Evolutionary conservation across 1,139 yeast species (phyloP).

Genomic region (Hemisphaericaspora lyxosophila): DNA sequence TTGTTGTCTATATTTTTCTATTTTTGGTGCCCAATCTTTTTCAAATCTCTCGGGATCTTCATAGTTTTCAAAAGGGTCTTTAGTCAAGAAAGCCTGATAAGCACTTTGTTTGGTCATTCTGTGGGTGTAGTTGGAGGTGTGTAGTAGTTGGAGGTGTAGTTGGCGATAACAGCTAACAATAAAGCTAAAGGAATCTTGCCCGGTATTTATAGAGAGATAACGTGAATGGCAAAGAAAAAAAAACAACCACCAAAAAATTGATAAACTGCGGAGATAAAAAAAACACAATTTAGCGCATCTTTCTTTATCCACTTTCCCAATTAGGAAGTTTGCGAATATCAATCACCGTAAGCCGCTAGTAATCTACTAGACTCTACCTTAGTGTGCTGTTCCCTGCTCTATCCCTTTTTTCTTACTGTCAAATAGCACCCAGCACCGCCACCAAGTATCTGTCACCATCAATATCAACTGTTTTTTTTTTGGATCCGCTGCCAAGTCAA

Average conservation of each 20-base stretch:
- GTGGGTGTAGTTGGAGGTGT: not conserved
- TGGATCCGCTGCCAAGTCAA: too few species aligned
- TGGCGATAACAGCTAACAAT: not conserved
- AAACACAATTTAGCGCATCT: not conserved
- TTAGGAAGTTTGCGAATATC: not conserved
- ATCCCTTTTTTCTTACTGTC: too few species aligned
- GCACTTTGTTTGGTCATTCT: slow-evolving; percentile 11
- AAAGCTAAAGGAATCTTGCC: not conserved
- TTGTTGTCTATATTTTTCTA: slow-evolving; percentile 47
- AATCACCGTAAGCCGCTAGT: too few species aligned
- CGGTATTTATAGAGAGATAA: not conserved
- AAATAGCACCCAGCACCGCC: too few species aligned
- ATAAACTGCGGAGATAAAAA: not conserved
- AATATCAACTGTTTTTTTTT: too few species aligned
- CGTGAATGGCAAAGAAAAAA: not conserved
- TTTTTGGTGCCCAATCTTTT: slow-evolving; percentile 46
- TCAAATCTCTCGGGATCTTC: slow-evolving; percentile 38
- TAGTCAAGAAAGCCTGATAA: slow-evolving; percentile 28
- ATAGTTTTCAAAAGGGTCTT: slow-evolving; percentile 33
- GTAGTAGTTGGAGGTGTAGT: not conserved
- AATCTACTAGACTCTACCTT: too few species aligned
- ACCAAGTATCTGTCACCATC: too few species aligned
- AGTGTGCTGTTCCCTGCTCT: too few species aligned
- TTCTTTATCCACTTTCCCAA: too few species aligned
- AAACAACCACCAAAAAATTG: not conserved